These are phyloP conservation scores for Juglanconis oblonga DNA, from an alignment of 2,329 filamentous ascomycete genomes.

Conservation along the genomic window DNA sequence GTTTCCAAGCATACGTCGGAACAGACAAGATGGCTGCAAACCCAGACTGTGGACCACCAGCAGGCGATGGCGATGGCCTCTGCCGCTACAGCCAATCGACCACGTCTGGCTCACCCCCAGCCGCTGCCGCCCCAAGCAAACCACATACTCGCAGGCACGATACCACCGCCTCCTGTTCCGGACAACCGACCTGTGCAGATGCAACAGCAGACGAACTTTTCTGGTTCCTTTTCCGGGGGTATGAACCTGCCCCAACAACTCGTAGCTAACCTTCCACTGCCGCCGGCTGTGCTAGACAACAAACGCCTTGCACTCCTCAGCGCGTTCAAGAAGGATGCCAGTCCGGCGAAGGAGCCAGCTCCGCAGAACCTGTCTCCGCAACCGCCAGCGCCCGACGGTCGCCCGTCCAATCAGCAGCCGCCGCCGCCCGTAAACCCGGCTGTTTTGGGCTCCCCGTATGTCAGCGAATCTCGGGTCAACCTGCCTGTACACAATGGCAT, in stretches of 20 bases:
- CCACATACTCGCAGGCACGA: slow-evolving; percentile 4
- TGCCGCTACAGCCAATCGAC: background rate
- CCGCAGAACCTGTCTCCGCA: slow-evolving; percentile 7
- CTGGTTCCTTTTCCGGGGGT: slow-evolving; percentile 1
- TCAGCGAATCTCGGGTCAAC: background rate
- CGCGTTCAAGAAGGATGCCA: slow-evolving; percentile 37
- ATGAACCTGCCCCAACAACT: slow-evolving; percentile 9
- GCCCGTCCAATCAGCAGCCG: slow-evolving; percentile 14
- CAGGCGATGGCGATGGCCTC: slow-evolving; percentile 3
- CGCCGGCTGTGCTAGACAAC: slow-evolving; percentile 33
- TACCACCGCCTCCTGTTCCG: background rate
- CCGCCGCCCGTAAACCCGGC: slow-evolving; percentile 5
- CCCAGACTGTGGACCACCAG: slow-evolving; percentile 4
- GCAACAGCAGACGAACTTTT: slow-evolving; percentile 6
- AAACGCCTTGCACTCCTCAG: slow-evolving; percentile 43
- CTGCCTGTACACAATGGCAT: background rate
- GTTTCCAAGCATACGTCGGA: slow-evolving; percentile 15
- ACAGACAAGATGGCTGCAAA: slow-evolving; percentile 7
- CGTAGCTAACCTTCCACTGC: slow-evolving; percentile 4
- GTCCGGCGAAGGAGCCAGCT: slow-evolving; percentile 19
- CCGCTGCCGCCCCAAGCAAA: slow-evolving; percentile 15
- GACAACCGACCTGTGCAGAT: slow-evolving; percentile 11
- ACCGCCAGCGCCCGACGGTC: slow-evolving; percentile 15
- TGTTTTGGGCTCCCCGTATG: slow-evolving; percentile 21
- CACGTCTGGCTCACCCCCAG: slow-evolving; percentile 7